Evolutionary conservation across 768 basidiomycete species (phyloP).

Genomic region (Mycena crocata): DNA sequence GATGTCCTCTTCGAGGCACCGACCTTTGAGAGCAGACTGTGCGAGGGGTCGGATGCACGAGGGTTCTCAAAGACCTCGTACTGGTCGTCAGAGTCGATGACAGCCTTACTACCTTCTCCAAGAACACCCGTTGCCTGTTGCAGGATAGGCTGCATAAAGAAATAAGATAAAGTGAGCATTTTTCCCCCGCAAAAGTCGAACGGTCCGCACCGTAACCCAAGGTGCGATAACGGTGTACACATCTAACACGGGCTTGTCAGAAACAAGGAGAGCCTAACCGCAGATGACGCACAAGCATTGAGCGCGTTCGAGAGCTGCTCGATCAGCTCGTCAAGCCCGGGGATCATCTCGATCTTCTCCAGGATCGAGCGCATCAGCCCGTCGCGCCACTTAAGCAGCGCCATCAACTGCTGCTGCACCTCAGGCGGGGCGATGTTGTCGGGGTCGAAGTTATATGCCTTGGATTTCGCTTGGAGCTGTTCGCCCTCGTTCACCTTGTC

Average conservation of each 20-base stretch:
- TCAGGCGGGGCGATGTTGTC: conserved; percentile 72
- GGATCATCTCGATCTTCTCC: conserved; percentile 73
- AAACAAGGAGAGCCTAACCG: background rate
- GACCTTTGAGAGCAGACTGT: conserved; percentile 78
- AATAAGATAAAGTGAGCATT: conserved; percentile 5
- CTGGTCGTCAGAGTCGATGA: conserved; percentile 78
- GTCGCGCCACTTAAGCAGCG: conserved; percentile 74
- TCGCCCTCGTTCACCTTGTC: conserved; percentile 67
- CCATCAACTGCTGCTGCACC: conserved; percentile 66
- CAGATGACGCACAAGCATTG: conserved; percentile 65
- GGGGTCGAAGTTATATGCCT: conserved; percentile 74
- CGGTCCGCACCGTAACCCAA: conserved; percentile 60
- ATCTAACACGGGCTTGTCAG: conserved; percentile 49
- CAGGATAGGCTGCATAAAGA: conserved; percentile 63
- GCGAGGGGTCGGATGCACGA: conserved; percentile 77
- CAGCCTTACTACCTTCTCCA: conserved; percentile 72
- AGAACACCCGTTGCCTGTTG: conserved; percentile 67
- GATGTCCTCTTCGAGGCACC: background rate
- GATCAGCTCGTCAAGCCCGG: conserved; percentile 66
- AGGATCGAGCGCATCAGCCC: conserved; percentile 63
- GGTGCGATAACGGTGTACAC: conserved; percentile 78
- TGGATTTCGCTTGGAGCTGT: conserved; percentile 62
- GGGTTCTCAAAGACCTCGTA: conserved; percentile 78
- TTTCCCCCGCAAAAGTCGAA: background rate
- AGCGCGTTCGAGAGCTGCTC: conserved; percentile 74